phyloP scores from a whole-genome alignment of 257 asterid genomes.

The Plectranthus barbatus region DNA sequence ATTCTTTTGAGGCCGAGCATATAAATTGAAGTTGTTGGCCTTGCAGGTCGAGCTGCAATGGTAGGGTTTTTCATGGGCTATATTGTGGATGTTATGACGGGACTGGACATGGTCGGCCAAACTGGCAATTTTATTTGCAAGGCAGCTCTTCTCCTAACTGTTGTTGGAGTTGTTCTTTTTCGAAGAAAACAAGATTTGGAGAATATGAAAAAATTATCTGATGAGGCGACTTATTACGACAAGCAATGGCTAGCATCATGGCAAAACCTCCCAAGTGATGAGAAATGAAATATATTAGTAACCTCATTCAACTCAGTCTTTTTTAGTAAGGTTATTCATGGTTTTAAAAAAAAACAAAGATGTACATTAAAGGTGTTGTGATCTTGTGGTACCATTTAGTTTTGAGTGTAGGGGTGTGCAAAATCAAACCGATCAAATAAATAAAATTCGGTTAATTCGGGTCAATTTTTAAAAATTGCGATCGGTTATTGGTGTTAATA shows the following conservation, averaged over 20 bases:
- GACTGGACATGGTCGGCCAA: conserved; percentile 54
- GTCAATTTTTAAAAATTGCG: too few species aligned
- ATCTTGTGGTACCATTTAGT: too few species aligned
- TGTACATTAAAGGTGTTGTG: too few species aligned
- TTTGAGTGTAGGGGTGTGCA: too few species aligned
- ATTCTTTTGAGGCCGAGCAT: too few species aligned
- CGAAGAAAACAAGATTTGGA: conserved; percentile 35
- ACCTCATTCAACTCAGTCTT: too few species aligned
- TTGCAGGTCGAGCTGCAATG: conserved; percentile 70
- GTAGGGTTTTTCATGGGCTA: conserved; percentile 63
- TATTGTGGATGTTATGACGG: conserved; percentile 51
- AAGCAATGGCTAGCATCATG: conserved; percentile 65
- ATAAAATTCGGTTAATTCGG: too few species aligned
- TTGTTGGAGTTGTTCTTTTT: conserved; percentile 37
- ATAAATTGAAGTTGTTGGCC: too few species aligned
- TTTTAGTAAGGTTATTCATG: too few species aligned
- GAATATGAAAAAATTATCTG: conserved; percentile 35
- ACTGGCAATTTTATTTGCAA: conserved; percentile 58
- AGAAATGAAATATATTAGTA: background rate
- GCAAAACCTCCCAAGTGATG: conserved; percentile 23
- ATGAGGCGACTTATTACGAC: conserved; percentile 62
- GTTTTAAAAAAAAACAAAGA: too few species aligned
- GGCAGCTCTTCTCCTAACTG: conserved; percentile 32
- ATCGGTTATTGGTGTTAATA: too few species aligned
- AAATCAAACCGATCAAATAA: too few species aligned